Base-by-base conservation (phyloP, 1,284 basidiomycete genomes). In the Ceratobasidium sp. region DNA sequence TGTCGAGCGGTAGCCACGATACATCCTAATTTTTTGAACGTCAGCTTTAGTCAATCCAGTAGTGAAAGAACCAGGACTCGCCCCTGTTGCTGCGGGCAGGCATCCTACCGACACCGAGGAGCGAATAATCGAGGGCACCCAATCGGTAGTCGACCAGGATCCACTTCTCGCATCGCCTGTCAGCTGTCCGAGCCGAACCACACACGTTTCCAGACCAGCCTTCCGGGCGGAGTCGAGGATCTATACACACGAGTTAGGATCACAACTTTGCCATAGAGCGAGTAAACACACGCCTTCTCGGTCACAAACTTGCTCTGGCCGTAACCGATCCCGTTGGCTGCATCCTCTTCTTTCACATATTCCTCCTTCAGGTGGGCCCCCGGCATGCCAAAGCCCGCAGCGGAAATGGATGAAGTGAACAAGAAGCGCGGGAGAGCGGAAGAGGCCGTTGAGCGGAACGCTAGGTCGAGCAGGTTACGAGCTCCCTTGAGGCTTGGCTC, bases 391-490 rank as follows among this genome's bases (percentile, higher is more conserved):
- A 65, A 41, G 7, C 71, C 71, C 5, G 60, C 60, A 12, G 71
- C 66, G 0, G 68, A 48, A 48, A 80, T 52, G 10, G 79, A 80
- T 12, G 64, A 70, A 0, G 74, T 67, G 52, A 80, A 80, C 18
- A 77, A n/a, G 30, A 79, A 38, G 10, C 74, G 65, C 0, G 79
- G 79, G 38, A 52, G 55, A 10, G 48, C 66, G 5, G 66, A 33
- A 1, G 73, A 41, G 12, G 38, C 38, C 1, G 73, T 68, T 10
- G 77, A 70, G 14, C 41, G 46, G 54, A 79, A 76, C 16, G 79
- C 78, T 2, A 80, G 55, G n/a, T 79, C 79, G 30, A 80, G 50
- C 52, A 81, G 35, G 76, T 78, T 79, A 14, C 76, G 74, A 55
- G 70, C 64, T 2, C 74, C 79, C 6, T 46, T 55, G 38, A 80